phyloP scores from a whole-genome alignment of 306 rosid genomes.

The Lathyrus oleraceus region DNA sequence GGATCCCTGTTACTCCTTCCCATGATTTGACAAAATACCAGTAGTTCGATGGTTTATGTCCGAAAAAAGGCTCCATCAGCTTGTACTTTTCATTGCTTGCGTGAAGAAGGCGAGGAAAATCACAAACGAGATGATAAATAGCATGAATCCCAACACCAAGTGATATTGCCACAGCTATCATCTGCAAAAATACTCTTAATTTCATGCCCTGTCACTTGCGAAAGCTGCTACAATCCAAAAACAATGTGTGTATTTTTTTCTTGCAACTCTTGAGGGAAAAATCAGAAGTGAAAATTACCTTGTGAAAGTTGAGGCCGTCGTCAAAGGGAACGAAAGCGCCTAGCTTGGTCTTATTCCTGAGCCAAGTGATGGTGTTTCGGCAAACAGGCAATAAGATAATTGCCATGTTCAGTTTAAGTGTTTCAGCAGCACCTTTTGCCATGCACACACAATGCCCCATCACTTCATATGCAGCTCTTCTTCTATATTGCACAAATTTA shows the following conservation, averaged over 20 bases:
- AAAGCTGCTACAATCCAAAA: slow-evolving; percentile 2
- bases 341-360: slow-evolving; percentile 52
- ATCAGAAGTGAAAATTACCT: slow-evolving; percentile 41
- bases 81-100: slow-evolving; percentile 51
- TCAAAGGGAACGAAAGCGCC: slow-evolving; percentile 55
- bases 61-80: slow-evolving; percentile 53
- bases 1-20: slow-evolving; percentile 67
- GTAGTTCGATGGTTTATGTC: slow-evolving; percentile 48
- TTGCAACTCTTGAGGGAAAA: slow-evolving; percentile 19
- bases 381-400: slow-evolving; percentile 62
- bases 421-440: slow-evolving; percentile 77
- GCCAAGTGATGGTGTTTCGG: slow-evolving; percentile 65
- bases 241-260: background rate
- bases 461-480: slow-evolving; percentile 47
- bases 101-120: slow-evolving; percentile 58
- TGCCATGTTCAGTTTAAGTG: slow-evolving; percentile 67
- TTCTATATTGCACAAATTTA: slow-evolving; percentile 50
- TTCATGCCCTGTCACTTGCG: slow-evolving; percentile 5
- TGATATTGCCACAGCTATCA: slow-evolving; percentile 52
- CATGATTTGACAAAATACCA: slow-evolving; percentile 55
- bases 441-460: slow-evolving; percentile 73
- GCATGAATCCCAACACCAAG: slow-evolving; percentile 52
- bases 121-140: slow-evolving; percentile 56
- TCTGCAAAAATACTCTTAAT: slow-evolving; percentile 41
- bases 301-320: slow-evolving; percentile 59